These are phyloP conservation scores for Fraxinus ornus DNA, from an alignment of 305 asterid species.

Conservation along the genomic window DNA sequence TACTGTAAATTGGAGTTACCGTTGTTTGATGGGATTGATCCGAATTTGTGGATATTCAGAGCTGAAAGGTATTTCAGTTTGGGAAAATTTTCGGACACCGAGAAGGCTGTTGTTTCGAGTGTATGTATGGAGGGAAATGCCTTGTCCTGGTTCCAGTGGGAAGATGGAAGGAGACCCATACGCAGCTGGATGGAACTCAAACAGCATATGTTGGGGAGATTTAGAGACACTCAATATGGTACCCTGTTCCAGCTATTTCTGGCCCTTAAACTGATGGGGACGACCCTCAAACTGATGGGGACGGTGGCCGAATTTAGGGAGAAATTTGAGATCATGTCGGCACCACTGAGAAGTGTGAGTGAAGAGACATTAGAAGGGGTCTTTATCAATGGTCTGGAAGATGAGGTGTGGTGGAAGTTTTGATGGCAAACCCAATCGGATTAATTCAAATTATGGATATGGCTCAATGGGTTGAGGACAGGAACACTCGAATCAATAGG, in stretches of 20 bases:
- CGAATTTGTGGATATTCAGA: background rate
- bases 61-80: background rate
- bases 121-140: background rate
- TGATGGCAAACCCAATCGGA: background rate
- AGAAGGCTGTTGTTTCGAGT: background rate
- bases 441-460: background rate
- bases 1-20: background rate
- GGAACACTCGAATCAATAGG: background rate
- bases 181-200: background rate
- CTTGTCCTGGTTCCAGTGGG: background rate
- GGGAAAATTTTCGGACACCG: background rate
- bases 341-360: background rate
- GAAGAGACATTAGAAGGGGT: background rate
- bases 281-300: background rate
- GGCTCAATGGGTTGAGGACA: background rate
- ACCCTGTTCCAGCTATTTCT: background rate
- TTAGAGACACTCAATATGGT: background rate
- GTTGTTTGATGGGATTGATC: background rate
- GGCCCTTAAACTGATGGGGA: too few relatives aligned
- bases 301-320: background rate
- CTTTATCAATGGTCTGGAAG: background rate
- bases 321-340: background rate
- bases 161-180: background rate
- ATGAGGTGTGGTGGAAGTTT: too few relatives aligned
- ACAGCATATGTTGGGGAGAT: too few relatives aligned